phyloP scores from a whole-genome alignment of 2,329 filamentous ascomycete genomes.

The Chaetomium olivaceum region DNA sequence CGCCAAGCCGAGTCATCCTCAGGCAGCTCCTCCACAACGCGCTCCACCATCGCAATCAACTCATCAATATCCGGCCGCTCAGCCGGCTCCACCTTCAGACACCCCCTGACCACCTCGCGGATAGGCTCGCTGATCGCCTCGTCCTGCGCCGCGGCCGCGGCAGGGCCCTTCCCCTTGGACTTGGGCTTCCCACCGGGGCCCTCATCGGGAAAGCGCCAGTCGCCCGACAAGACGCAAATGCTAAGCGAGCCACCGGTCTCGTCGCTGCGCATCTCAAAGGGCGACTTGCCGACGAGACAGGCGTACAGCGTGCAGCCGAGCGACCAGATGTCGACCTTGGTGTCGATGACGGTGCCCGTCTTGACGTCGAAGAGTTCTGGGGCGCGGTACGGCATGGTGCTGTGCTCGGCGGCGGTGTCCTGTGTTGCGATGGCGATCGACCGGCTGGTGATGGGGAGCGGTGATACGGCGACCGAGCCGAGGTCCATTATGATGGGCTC shows the following conservation, averaged over 20 bases:
- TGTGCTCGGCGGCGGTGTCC: conserved; percentile 93
- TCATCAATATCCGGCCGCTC: conserved; percentile 87
- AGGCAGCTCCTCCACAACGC: conserved; percentile 66
- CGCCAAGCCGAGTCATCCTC: conserved; percentile 51
- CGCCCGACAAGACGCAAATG: conserved; percentile 87
- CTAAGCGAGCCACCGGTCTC: conserved; percentile 93
- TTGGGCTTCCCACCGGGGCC: conserved; percentile 54
- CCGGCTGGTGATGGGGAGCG: conserved; percentile 84
- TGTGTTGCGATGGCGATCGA: conserved; percentile 90
- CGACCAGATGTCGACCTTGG: conserved; percentile 97
- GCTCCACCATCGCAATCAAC: conserved; percentile 76
- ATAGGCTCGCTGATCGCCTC: conserved; percentile 74
- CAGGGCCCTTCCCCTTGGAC: conserved; percentile 36
- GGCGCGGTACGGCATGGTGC: conserved; percentile 96
- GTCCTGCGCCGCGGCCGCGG: conserved; percentile 32
- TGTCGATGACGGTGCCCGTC: conserved; percentile 87
- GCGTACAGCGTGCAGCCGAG: conserved; percentile 97
- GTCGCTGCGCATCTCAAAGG: conserved; percentile 93
- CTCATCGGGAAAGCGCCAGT: conserved; percentile 96
- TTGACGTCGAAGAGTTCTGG: conserved; percentile 98
- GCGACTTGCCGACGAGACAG: conserved; percentile 92
- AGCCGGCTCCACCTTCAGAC: conserved; percentile 80
- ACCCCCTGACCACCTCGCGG: conserved; percentile 83
- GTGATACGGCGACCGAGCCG: conserved; percentile 83
- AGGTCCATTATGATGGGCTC: conserved; percentile 96